These are phyloP conservation scores for Ampelomyces quisqualis DNA, from an alignment of 2,329 filamentous ascomycete species.

Conservation along the genomic window DNA sequence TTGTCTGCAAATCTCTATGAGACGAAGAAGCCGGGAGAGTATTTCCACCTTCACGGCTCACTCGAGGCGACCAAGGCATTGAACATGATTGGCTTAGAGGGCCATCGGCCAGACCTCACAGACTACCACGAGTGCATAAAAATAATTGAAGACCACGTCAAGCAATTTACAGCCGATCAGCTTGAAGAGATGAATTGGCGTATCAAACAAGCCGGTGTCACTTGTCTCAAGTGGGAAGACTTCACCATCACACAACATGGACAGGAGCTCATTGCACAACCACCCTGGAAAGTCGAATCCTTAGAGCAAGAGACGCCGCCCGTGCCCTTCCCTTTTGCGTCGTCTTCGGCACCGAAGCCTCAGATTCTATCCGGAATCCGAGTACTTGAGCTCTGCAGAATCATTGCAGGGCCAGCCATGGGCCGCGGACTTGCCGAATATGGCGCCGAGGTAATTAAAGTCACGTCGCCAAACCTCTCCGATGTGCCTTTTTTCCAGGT, in stretches of 20 bases:
- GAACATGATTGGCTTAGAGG: slow-evolving; percentile 67
- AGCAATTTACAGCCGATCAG: slow-evolving; percentile 41
- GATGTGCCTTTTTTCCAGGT: slow-evolving; percentile 73
- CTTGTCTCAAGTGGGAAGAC: slow-evolving; percentile 46
- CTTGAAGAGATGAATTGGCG: slow-evolving; percentile 47
- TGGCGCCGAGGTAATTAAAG: slow-evolving; percentile 71
- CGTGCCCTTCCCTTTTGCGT: slow-evolving; percentile 48
- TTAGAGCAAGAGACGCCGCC: slow-evolving; percentile 56
- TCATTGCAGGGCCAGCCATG: slow-evolving; percentile 75
- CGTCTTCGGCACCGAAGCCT: slow-evolving; percentile 40
- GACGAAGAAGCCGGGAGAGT: slow-evolving; percentile 65
- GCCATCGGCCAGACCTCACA: slow-evolving; percentile 61
- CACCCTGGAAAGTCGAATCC: slow-evolving; percentile 52
- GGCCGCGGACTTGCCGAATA: slow-evolving; percentile 72
- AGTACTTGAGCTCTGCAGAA: slow-evolving; percentile 72
- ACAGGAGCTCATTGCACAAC: slow-evolving; percentile 43
- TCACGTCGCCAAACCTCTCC: slow-evolving; percentile 66
- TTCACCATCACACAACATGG: slow-evolving; percentile 46
- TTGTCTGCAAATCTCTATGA: slow-evolving; percentile 72
- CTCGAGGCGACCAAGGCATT: slow-evolving; percentile 69
- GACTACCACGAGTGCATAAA: slow-evolving; percentile 46
- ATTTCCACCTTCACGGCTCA: slow-evolving; percentile 75
- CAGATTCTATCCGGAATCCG: slow-evolving; percentile 61
- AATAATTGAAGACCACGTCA: slow-evolving; percentile 47
- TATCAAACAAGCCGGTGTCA: slow-evolving; percentile 47